Evolutionary conservation across 805 yeast genomes (phyloP), one percentile per base, ranked within the genome.

Genomic region (Pichia phayaonensis): DNA sequence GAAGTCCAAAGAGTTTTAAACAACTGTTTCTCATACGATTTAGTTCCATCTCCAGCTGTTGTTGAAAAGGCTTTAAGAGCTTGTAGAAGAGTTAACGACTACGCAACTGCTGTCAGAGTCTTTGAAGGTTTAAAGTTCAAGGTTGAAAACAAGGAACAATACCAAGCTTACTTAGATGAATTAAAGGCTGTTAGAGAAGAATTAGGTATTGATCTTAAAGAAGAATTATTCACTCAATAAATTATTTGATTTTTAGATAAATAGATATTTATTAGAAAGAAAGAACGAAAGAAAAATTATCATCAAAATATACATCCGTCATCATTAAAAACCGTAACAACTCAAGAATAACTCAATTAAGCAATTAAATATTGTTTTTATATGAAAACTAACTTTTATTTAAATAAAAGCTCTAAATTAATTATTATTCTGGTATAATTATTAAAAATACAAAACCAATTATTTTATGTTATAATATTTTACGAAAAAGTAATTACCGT

Each of bases 1-100:
- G 95, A 86, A 74, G 92, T 86, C 53, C 90, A 83, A 72, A 88
- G 99, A 78, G 90, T 94, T 55, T 81, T 94, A 69, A 94, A 95
- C 83, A 94, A 94, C 77, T 90, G 95, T 72, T 94, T 94, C 77
- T 87, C 98, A 16, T 94, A 94, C 77, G 99, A 94, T 74, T 81
- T 94, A 72, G 99, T 94, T 51, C 99, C 99, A 60, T 92, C 99
- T 29, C 99, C 99, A 59, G 81, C 86, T 55, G 98, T 94, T 56
- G 79, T 94, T 66, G 96, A 88, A 74, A 87, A 86, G 73, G 99
- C 99, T 45, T 79, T 94, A 68, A 83, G 87, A 75, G 99, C 99
- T 45, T 90, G 97, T 62, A 90, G 99, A 83, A 88, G 98, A 75
- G 98, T 94, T 60, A 89, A 94, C 73, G 99, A 94, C 76, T 88